Evolutionary conservation across 768 basidiomycete species (phyloP).

Genomic region (Pulveroboletus sp.): DNA sequence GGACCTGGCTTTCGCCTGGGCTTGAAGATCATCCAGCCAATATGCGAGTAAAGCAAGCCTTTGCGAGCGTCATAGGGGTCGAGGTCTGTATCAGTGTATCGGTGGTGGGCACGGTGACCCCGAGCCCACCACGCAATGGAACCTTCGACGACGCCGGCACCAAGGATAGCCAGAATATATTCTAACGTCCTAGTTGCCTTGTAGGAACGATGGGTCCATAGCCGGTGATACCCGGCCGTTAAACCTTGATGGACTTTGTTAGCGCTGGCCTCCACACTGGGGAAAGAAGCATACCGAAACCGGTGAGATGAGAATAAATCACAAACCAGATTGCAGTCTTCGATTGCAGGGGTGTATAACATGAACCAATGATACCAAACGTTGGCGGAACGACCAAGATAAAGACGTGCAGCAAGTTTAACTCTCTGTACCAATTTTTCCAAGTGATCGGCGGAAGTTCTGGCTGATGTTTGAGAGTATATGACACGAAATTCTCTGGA

Average conservation of each 20-base stretch:
- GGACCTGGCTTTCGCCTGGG: constrained; percentile 81
- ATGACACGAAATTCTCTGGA: constrained; percentile 11
- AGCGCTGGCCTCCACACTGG: not conserved
- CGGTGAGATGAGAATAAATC: constrained; percentile 59
- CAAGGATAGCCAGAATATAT: constrained; percentile 76
- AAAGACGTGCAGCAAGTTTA: constrained; percentile 9
- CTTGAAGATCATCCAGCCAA: constrained; percentile 89
- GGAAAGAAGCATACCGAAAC: constrained; percentile 53
- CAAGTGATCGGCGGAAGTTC: constrained; percentile 8
- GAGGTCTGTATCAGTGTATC: constrained; percentile 92
- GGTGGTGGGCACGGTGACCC: constrained; percentile 91
- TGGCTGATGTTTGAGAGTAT: constrained; percentile 7
- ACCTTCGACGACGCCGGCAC: constrained; percentile 86
- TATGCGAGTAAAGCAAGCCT: constrained; percentile 78
- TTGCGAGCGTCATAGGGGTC: constrained; percentile 90
- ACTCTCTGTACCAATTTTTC: constrained; percentile 13
- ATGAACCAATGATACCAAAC: constrained; percentile 1
- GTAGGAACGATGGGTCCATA: constrained; percentile 92
- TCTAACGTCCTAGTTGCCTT: constrained; percentile 83
- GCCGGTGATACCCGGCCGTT: constrained; percentile 88
- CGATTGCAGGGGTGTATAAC: constrained; percentile 1
- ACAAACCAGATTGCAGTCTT: constrained; percentile 3
- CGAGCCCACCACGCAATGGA: constrained; percentile 98
- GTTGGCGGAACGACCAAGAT: constrained; percentile 4
- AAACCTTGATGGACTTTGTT: constrained; percentile 45